Percentiles rank a stretch among this genome's conserved stretches.
Conservation (phyloP, 2,329 filamentous ascomycete species). For the Epicoccum sorghinum region DNA sequence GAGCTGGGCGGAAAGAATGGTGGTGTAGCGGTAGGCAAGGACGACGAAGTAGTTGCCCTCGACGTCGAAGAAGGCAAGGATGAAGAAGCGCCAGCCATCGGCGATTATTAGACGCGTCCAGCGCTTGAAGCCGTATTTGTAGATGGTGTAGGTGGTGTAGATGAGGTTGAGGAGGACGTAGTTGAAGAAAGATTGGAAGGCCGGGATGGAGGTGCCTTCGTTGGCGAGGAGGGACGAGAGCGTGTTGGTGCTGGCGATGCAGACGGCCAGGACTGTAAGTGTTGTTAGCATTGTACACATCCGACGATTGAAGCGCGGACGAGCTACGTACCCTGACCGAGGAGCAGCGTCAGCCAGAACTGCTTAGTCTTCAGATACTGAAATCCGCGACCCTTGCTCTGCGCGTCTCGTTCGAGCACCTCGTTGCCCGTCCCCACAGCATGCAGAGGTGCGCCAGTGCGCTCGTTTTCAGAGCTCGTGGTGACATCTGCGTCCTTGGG, state of each 20-base stretch:
- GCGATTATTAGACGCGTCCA: conserved; percentile 68
- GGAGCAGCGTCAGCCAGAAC: conserved; percentile 81
- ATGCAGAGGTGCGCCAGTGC: conserved; percentile 10
- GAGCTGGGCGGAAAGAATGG: conserved; percentile 88
- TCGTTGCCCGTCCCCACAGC: conserved; percentile 21
- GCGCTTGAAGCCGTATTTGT: conserved; percentile 75
- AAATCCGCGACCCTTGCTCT: conserved; percentile 57
- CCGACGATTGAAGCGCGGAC: no score
- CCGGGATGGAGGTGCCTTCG: conserved; percentile 79
- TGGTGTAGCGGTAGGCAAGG: conserved; percentile 85
- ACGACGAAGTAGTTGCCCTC: conserved; percentile 99
- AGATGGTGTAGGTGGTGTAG: conserved; percentile 80
- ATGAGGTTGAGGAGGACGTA: conserved; percentile 83
- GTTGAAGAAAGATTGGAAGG: conserved; percentile 95
- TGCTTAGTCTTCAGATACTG: conserved; percentile 81
- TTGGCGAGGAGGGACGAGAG: conserved; percentile 76
- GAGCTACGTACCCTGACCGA: conserved; percentile 64
- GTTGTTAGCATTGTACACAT: neutral
- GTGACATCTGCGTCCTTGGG: conserved; percentile 29
- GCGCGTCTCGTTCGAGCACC: conserved; percentile 44
- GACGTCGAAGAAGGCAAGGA: conserved; percentile 91
- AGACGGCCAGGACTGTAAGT: conserved; percentile 62
- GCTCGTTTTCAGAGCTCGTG: conserved; percentile 40
- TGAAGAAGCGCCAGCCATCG: conserved; percentile 90
- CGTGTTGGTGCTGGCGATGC: conserved; percentile 92